Percentiles rank a stretch among this genome's conserved stretches.
phyloP scores from a whole-genome alignment of 108 stramenopile species.

The Asterionellopsis glacialis region DNA sequence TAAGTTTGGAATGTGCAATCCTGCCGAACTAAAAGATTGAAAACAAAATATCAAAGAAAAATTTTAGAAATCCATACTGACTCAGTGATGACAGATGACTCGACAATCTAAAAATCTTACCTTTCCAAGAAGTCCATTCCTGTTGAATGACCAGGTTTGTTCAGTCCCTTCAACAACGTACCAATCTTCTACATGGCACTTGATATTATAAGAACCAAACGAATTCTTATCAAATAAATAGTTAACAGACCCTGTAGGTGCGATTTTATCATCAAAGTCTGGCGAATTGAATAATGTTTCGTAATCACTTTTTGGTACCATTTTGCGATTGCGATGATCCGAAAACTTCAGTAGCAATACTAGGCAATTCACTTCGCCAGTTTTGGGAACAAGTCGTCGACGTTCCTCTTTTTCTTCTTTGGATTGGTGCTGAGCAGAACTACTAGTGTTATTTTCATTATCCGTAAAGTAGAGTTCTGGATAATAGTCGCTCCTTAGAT shows the following conservation, averaged over 20 bases:
- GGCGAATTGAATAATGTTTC: constrained; percentile 1
- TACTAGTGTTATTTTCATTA: too few species aligned
- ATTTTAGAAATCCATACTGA: too few species aligned
- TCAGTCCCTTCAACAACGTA: background rate
- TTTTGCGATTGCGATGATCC: background rate
- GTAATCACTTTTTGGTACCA: background rate
- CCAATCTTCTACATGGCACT: background rate
- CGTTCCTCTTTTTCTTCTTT: too few species aligned
- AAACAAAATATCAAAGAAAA: too few species aligned
- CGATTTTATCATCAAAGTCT: background rate
- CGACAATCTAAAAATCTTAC: too few species aligned
- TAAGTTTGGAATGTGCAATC: background rate
- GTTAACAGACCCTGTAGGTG: background rate
- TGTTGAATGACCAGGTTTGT: background rate
- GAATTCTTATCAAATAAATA: background rate
- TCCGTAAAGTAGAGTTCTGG: too few species aligned
- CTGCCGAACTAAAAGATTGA: background rate
- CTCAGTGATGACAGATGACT: too few species aligned
- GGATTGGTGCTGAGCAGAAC: too few species aligned
- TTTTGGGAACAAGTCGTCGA: background rate
- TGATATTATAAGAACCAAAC: background rate
- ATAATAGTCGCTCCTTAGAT: too few species aligned
- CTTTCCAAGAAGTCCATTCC: background rate
- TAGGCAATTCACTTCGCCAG: background rate
- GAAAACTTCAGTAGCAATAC: background rate